Evolutionary conservation across 441 rosid genomes (phyloP), one percentile per base, ranked within the genome.

Genomic region (Bocquillonia castaneifolia): DNA sequence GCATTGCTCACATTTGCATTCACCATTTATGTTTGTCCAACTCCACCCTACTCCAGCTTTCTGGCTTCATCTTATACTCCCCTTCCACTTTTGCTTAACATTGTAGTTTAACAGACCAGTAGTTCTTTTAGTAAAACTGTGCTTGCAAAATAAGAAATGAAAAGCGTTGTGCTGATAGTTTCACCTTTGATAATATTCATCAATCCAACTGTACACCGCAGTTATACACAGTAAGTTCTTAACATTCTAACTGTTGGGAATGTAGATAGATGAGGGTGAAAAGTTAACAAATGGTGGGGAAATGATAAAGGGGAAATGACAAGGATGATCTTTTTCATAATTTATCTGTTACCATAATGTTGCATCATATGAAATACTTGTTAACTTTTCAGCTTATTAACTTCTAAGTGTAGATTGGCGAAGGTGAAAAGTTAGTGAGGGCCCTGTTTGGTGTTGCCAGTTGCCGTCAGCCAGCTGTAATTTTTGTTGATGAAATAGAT

Each of bases 381-480:
- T 40, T 14, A 45, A 59, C 23, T 34, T 3, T 20, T 66, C 5
- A 23, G 31, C 42, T 12, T 18, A 29, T 37, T 59, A 51, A 39
- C 34, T 25, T 59, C 56, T 45, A 36, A 62, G 10, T 79, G 74
- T 73, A 91, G 99, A 89, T 93, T 80, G 99, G 99, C 6, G 97
- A 93, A 85, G 96, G 96, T 60, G 99, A 94, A 87, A 94, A 94
- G 84, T 79, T 94, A 74, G 99, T 94, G 75, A 84, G 99, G 75
- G 96, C 99, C 15, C 93, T 94, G 69, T 94, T 94, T 78, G 97
- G 96, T 63, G 99, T 94, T 67, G 99, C 99, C 59, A 83, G 87
- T 79, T 94, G 97, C 72, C 94, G 96, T 73, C 99, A 94, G 80
- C 97, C 99, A 66, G 97, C 99, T 70, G 97, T 92, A 64, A 92